Percentiles rank a stretch among this genome's conserved stretches.
phyloP scores from a whole-genome alignment of 768 basidiomycete genomes.

The Tulasnella calospora region DNA sequence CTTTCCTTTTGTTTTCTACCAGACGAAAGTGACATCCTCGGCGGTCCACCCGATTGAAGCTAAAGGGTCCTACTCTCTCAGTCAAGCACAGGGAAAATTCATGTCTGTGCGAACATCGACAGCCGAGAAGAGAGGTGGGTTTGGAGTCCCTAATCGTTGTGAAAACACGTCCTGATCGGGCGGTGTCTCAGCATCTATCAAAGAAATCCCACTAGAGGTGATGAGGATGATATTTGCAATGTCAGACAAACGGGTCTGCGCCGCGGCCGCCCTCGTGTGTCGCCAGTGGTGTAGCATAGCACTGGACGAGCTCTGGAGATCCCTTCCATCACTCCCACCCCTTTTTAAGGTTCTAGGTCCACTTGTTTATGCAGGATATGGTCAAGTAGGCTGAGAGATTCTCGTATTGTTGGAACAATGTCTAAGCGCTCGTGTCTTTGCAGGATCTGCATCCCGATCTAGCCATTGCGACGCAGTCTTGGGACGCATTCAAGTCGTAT shows the following conservation, averaged over 20 bases:
- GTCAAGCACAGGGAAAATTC: no score
- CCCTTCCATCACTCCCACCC: background rate
- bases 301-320: constrained; percentile 17
- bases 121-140: no score
- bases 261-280: background rate
- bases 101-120: no score
- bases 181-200: background rate
- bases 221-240: background rate
- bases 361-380: background rate
- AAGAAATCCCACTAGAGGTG: background rate
- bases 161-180: no score
- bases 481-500: background rate
- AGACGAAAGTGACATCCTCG: no score
- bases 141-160: no score
- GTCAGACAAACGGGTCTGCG: background rate
- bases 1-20: no score
- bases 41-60: no score
- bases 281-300: background rate
- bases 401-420: background rate
- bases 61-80: no score
- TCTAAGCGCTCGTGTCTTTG: background rate
- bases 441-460: background rate
- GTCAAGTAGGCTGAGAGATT: background rate
- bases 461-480: background rate
- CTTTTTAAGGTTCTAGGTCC: background rate